Conservation (phyloP, 768 basidiomycete species). For the Sporobolomyces phaffii region DNA sequence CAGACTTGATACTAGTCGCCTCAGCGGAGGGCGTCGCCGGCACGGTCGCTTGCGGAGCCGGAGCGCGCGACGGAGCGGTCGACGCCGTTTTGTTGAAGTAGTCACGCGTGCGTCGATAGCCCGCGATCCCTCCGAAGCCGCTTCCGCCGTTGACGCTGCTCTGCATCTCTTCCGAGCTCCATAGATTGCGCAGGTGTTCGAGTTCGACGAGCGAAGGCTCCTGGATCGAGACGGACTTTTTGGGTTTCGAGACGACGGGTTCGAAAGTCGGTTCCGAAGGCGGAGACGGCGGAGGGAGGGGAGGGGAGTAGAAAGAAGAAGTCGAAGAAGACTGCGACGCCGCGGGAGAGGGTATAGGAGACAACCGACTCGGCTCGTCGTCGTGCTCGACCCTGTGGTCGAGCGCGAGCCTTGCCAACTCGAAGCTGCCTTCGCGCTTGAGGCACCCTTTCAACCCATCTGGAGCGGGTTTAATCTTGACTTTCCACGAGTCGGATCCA, state of each 20-base stretch:
- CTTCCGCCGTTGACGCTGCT: not conserved
- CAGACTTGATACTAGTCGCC: too few species aligned
- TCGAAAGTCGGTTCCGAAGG: not conserved
- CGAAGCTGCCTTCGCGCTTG: slow-evolving; percentile 1
- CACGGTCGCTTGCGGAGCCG: not conserved
- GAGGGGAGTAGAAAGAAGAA: not conserved
- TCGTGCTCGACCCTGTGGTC: not conserved
- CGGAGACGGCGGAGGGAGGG: not conserved
- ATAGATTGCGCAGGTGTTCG: slow-evolving; percentile 1
- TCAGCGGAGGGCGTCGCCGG: not conserved
- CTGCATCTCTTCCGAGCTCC: slow-evolving; percentile 20
- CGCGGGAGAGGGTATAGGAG: not conserved
- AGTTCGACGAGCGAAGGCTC: slow-evolving; percentile 23
- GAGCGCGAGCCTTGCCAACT: not conserved
- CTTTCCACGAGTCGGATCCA: not conserved
- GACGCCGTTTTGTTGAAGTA: slow-evolving; percentile 6
- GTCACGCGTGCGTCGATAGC: slow-evolving; percentile 23
- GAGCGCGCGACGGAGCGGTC: not conserved
- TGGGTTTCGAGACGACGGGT: not conserved
- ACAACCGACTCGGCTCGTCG: not conserved
- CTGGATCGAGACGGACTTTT: slow-evolving; percentile 12
- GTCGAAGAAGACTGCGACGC: not conserved
- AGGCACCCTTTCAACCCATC: slow-evolving; percentile 10
- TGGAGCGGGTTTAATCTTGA: not conserved
- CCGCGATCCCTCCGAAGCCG: slow-evolving; percentile 21